Evolutionary conservation across 768 basidiomycete species (phyloP), one percentile per base, ranked within the genome.

Genomic region (Hericium coralloides): DNA sequence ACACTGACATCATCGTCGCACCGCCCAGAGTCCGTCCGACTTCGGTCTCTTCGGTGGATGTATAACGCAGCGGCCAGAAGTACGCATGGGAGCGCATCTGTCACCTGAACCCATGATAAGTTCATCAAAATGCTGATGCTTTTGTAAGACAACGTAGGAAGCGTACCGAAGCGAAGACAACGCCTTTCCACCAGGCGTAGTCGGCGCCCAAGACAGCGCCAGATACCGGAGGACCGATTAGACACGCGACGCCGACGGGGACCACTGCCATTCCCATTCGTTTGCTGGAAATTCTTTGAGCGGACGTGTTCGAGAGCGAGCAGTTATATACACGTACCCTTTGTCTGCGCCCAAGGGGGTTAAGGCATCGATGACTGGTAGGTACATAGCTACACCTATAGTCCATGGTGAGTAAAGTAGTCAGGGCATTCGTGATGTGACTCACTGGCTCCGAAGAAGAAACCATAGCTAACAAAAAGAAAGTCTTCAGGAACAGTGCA

Each of bases 401-500:
- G 12, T n/a, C 15, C 10, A 20, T 25, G 18, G 3, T 15, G 52
- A 36, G n/a, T 37, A 37, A 52, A 38, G 31, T 15, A 50, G 18
- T 6, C 12, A 31, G 12, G 12, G n/a, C 8, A 50, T 10, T 23
- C 8, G 2, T 15, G 23, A 50, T 7, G 9, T 3, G n/a, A 37
- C 52, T 17, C 37, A 52, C 52, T 52, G 38, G 52, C 52, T 52
- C 52, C 52, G 37, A 52, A 52, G 37, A 52, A 52, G 52, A 52
- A 52, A 17, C 52, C 52, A 38, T 52, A 52, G 31, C 52, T 52
- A 52, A n/a, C 8, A 8, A 38, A 4, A 9, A 8, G 12, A 12
- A 15, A 18, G 3, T 5, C 23, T 5, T 52, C 31, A 18, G 51
- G 6, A 12, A n/a, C n/a, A n/a, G n/a, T n/a, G n/a, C n/a, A 17